phyloP scores from a whole-genome alignment of 2,329 filamentous ascomycete species.

The Fusarium tanahbumbuense region DNA sequence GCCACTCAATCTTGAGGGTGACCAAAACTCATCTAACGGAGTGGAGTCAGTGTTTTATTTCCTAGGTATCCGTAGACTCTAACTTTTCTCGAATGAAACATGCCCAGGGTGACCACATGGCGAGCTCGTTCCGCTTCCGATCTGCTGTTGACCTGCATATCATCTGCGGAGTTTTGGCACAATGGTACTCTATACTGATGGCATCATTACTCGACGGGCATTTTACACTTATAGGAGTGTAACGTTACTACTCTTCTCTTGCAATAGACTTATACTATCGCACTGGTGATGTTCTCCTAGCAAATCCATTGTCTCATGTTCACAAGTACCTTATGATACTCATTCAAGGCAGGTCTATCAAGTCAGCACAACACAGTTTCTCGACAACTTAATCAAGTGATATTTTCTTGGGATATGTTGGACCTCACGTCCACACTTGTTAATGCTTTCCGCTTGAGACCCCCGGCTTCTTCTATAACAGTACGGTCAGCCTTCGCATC shows the following conservation, averaged over 20 bases:
- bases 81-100: constrained; percentile 15
- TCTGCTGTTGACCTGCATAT: constrained; percentile 21
- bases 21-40: background rate
- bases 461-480: background rate
- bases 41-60: constrained; percentile 29
- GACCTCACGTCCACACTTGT: background rate
- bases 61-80: background rate
- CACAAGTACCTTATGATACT: background rate
- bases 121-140: constrained; percentile 33
- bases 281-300: background rate
- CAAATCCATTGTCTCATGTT: background rate
- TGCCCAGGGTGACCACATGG: constrained; percentile 43
- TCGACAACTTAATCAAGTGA: background rate
- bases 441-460: background rate
- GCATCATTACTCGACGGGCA: constrained; percentile 8
- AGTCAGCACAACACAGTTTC: background rate
- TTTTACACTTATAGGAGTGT: background rate
- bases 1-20: constrained; percentile 19
- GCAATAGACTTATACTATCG: background rate
- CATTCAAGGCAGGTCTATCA: background rate
- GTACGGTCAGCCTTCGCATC: background rate
- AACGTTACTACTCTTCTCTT: background rate
- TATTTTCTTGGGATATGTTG: background rate
- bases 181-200: background rate
- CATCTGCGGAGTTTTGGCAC: constrained; percentile 3